Base-by-base conservation (phyloP, 768 basidiomycete genomes). In the Albatrellus ellisii region DNA sequence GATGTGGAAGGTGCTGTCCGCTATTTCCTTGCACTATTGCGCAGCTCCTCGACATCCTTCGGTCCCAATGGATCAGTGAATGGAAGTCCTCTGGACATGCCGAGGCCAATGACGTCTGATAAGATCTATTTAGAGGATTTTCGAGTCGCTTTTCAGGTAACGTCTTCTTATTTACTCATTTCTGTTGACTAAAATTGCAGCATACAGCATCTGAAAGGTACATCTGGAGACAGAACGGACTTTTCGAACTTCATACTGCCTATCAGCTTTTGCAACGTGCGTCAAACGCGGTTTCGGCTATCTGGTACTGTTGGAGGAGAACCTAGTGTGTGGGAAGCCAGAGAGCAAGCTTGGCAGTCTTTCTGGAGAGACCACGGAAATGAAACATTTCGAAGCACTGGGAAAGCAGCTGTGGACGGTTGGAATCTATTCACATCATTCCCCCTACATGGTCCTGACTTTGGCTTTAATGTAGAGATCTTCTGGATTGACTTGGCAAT, bases 71-170 rank as follows among this genome's bases (percentile, higher is more conserved):
- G 35, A 40, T 45, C 40, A 48, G 18, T 44, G 15, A n/a, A 42
- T 44, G 41, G 49, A 53, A 34, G 18, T 43, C 36, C 15, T 36
- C 24, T 17, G 39, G 44, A 54, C 12, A 34, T 35, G 3, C 49
- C 45, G 25, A 41, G 45, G 32, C 26, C 43, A 0, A 43, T 36
- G 26, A 37, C 33, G 22, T 67, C 72, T 35, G 83, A 81, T 43
- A 80, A 77, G 45, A 65, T 87, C 5, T 81, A 74, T 45, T 56
- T 97, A 26, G 87, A 94, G 44, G 94, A 99, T 61, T 87, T 98
- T 53, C 72, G 75, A 18, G 75, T 90, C 11, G 88, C 95, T 4
- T 83, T 84, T 52, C 71, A 77, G 55, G 91, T 92, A 56, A 44
- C 69, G 10, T 24, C 25, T 8, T 20, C 20, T 21, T 15, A n/a